Percentiles rank a stretch among this genome's conserved stretches.
Evolutionary conservation across 1,284 basidiomycete genomes (phyloP).

Genomic region (Ganoderma sinense): DNA sequence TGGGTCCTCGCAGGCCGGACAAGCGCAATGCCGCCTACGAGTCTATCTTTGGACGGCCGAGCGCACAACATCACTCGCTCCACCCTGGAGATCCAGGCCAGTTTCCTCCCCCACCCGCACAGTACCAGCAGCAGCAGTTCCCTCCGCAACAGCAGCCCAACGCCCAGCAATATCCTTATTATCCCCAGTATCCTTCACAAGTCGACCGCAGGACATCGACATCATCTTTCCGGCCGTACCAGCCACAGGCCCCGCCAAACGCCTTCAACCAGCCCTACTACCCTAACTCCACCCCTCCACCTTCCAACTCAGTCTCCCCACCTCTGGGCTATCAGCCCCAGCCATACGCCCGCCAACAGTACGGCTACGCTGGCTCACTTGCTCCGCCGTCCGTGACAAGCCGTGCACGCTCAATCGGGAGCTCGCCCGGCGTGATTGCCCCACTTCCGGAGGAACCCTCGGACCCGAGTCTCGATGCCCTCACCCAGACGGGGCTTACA

Average conservation of each 20-base stretch:
- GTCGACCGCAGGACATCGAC: constrained; percentile 39
- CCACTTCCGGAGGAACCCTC: constrained; percentile 62
- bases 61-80: constrained; percentile 60
- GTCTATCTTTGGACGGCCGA: constrained; percentile 82
- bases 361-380: constrained; percentile 40
- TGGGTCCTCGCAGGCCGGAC: constrained; percentile 76
- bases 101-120: constrained; percentile 35
- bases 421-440: constrained; percentile 54
- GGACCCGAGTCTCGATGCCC: constrained; percentile 56
- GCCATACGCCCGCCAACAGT: constrained; percentile 37
- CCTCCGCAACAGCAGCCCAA: constrained; percentile 44
- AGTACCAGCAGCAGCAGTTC: constrained; percentile 32
- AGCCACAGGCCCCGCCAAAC: constrained; percentile 30
- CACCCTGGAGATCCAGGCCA: constrained; percentile 30
- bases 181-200: constrained; percentile 37
- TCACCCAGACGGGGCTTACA: constrained; percentile 63
- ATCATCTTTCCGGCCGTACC: constrained; percentile 36
- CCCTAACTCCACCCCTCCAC: constrained; percentile 16
- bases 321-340: constrained; percentile 30
- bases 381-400: constrained; percentile 48
- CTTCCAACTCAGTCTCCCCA: constrained; percentile 9
- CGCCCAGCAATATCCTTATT: constrained; percentile 40
- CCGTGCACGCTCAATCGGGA: constrained; percentile 61
- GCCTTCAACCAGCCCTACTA: constrained; percentile 36
- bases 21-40: constrained; percentile 82